Conservation (phyloP, 73 alveolate species). For the Halteria grandinella region DNA sequence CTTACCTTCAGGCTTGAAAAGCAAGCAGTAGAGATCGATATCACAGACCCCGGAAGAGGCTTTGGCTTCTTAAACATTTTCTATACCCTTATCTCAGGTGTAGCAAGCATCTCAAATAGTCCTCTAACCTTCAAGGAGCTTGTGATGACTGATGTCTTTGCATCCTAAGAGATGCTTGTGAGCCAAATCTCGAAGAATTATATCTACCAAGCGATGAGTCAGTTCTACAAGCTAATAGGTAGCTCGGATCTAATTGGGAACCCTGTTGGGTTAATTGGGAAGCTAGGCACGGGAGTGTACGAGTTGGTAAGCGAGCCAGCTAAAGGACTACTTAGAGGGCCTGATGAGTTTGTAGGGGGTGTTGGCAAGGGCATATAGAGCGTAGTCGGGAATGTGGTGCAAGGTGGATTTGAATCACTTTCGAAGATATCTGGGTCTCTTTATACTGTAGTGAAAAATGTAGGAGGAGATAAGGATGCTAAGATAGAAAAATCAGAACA, state of each 20-base stretch:
- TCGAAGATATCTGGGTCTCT: conserved; percentile 88
- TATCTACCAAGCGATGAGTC: conserved; percentile 78
- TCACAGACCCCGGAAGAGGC: conserved; percentile 20
- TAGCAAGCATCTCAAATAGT: conserved; percentile 70
- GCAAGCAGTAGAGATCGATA: conserved; percentile 51
- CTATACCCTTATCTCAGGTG: conserved; percentile 43
- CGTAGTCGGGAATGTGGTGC: conserved; percentile 73
- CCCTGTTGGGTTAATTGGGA: conserved; percentile 88
- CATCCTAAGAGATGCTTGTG: conserved; percentile 38
- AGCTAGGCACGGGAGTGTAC: conserved; percentile 92
- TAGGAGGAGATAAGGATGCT: conserved; percentile 77
- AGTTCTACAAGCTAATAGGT: conserved; percentile 87
- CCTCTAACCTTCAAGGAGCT: conserved; percentile 62
- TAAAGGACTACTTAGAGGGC: conserved; percentile 90
- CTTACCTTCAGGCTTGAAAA: conserved; percentile 61
- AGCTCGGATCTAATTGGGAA: conserved; percentile 90
- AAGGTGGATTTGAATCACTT: conserved; percentile 85
- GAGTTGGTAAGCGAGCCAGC: conserved; percentile 93
- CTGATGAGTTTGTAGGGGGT: conserved; percentile 90
- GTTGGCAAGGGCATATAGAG: conserved; percentile 90
- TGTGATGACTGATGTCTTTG: conserved; percentile 48
- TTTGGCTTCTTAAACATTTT: conserved; percentile 56
- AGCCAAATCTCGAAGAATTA: conserved; percentile 61
- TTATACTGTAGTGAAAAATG: conserved; percentile 83
- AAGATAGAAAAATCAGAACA: conserved; percentile 81